Evolutionary conservation across 1,284 basidiomycete genomes (phyloP).

Genomic region (Cutaneotrichosporon sp.): DNA sequence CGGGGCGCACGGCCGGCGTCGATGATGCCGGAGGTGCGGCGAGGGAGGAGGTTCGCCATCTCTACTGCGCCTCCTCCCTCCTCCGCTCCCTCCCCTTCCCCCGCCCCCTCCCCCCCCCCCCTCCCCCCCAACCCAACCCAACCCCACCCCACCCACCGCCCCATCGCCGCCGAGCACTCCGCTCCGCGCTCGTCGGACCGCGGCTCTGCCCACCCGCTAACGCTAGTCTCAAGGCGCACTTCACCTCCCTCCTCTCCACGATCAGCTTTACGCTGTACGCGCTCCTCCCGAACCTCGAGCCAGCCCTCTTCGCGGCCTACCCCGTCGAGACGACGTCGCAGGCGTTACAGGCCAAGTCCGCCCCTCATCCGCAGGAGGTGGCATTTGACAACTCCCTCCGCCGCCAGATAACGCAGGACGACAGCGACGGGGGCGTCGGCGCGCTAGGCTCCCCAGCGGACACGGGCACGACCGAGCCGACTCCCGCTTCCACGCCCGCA

Average conservation of each 20-base stretch:
- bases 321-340: conserved; percentile 46
- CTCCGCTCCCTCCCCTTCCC: no score
- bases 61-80: no score
- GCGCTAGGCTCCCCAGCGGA: conserved; percentile 14
- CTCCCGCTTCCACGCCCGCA: conserved; percentile 25
- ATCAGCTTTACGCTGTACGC: conserved; percentile 54
- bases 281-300: conserved; percentile 49
- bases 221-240: conserved; percentile 49
- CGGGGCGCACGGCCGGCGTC: no score
- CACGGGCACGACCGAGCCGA: conserved; percentile 21
- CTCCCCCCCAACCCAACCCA: no score
- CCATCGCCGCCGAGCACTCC: no score
- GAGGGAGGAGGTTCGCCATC: no score
- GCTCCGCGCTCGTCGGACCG: not conserved
- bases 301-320: conserved; percentile 43
- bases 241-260: conserved; percentile 48
- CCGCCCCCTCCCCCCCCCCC: no score
- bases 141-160: no score
- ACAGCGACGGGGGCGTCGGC: conserved; percentile 7
- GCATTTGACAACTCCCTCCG: not conserved
- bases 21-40: no score
- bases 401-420: conserved; percentile 7
- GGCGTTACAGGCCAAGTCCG: conserved; percentile 31
- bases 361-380: not conserved
- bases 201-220: not conserved